Conservation (phyloP, 306 rosid genomes). For the Morella rubra region DNA sequence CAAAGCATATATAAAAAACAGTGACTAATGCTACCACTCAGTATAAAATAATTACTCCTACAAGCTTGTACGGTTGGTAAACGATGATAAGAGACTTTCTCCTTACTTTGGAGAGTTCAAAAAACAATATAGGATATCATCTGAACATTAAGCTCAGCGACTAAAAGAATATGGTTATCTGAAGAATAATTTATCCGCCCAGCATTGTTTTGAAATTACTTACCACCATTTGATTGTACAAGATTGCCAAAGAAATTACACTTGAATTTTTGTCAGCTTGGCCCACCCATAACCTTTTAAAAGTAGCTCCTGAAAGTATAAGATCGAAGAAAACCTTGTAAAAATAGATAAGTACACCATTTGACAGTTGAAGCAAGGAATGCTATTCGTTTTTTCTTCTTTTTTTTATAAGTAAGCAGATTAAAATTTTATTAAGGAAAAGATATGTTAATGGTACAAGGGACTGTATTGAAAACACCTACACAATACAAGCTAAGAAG, state of each 20-base stretch:
- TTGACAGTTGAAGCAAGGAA: too few species aligned
- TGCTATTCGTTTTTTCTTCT: too few species aligned
- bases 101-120: background rate
- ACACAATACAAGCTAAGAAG: too few species aligned
- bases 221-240: constrained; percentile 57
- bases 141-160: background rate
- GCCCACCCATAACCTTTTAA: constrained; percentile 71
- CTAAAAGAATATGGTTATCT: background rate
- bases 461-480: too few species aligned
- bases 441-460: too few species aligned
- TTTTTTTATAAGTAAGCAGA: too few species aligned
- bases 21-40: constrained; percentile 16
- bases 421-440: too few species aligned
- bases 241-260: constrained; percentile 64
- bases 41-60: background rate
- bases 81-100: background rate
- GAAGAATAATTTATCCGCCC: constrained; percentile 3
- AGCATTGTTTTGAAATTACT: constrained; percentile 12
- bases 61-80: background rate
- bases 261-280: constrained; percentile 42
- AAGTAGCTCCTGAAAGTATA: constrained; percentile 53
- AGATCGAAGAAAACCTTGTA: constrained; percentile 14
- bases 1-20: constrained; percentile 1
- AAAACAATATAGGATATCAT: background rate
- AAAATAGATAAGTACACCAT: constrained; percentile 2